Evolutionary conservation across 1,284 basidiomycete genomes (phyloP).

Genomic region (Earliella scabrosa): DNA sequence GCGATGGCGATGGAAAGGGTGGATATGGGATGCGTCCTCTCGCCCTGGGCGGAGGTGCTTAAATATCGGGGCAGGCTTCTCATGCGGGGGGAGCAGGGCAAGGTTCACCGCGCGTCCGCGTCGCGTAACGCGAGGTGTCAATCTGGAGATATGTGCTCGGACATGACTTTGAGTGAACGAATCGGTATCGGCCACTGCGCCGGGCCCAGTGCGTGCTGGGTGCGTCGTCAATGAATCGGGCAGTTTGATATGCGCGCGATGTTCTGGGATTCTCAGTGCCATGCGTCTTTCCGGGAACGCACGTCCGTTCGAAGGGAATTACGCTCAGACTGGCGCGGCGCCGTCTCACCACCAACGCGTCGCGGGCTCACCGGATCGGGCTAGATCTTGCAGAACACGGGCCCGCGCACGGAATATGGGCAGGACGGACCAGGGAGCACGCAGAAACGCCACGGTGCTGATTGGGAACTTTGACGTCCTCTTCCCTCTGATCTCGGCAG

Average conservation of each 20-base stretch:
- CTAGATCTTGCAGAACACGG: conserved; percentile 2
- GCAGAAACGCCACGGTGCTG: conserved; percentile 23
- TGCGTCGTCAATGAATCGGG: conserved; percentile 22
- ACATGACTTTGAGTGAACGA: conserved; percentile 27
- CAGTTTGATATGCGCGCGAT: conserved; percentile 17
- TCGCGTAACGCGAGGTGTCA: conserved; percentile 24
- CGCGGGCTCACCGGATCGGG: conserved; percentile 15
- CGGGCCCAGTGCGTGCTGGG: conserved; percentile 14
- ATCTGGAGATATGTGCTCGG: conserved; percentile 22
- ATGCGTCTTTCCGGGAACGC: conserved; percentile 18
- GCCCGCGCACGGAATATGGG: conserved; percentile 7
- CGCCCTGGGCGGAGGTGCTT: too few relatives aligned
- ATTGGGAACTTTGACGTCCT: conserved; percentile 22
- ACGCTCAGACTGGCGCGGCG: conserved; percentile 9
- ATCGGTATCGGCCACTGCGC: conserved; percentile 23
- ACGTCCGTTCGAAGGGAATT: conserved; percentile 18
- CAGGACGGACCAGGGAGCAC: conserved; percentile 1
- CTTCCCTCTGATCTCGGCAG: conserved; percentile 20
- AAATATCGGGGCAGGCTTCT: conserved; percentile 14
- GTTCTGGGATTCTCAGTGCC: conserved; percentile 24
- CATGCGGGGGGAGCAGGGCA: conserved; percentile 8
- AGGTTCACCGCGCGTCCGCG: conserved; percentile 14
- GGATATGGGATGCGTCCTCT: too few relatives aligned
- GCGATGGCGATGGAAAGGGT: too few relatives aligned
- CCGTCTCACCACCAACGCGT: conserved; percentile 11